A percentile compares a stretch with the other conserved stretches of the same genome.
Evolutionary conservation across 2,329 filamentous ascomycete species (phyloP).

Genomic region (Paecilomyces sp.): DNA sequence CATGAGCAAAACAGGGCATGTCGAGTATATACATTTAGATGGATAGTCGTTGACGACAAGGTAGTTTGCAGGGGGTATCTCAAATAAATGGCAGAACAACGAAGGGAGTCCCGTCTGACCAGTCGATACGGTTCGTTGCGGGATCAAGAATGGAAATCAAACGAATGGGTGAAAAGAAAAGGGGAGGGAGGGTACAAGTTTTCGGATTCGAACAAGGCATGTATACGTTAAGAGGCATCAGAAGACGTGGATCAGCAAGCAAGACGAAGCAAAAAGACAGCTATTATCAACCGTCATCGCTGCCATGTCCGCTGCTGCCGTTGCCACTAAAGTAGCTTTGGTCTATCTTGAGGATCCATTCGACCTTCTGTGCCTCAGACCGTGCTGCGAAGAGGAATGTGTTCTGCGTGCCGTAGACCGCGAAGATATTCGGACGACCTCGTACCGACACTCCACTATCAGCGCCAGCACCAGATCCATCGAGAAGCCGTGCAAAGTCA

Average conservation of each 20-base stretch:
- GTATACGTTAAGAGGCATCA: not conserved
- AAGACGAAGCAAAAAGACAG: not conserved
- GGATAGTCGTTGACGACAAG: slow-evolving; percentile 19
- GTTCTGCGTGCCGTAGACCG: slow-evolving; percentile 88
- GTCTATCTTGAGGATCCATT: slow-evolving; percentile 95
- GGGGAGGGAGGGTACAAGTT: not conserved
- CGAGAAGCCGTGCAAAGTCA: slow-evolving; percentile 71
- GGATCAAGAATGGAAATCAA: not conserved
- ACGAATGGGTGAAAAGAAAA: not conserved
- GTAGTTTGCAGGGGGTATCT: slow-evolving; percentile 32
- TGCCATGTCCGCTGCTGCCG: slow-evolving; percentile 17
- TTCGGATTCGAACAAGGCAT: not conserved
- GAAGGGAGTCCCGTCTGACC: not conserved
- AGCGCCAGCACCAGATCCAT: slow-evolving; percentile 35
- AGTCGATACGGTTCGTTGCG: not conserved
- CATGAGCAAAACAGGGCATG: slow-evolving; percentile 3
- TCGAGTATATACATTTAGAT: slow-evolving; percentile 25
- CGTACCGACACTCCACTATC: slow-evolving; percentile 31
- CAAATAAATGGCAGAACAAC: slow-evolving; percentile 10
- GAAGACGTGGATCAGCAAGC: not conserved
- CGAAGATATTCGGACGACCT: slow-evolving; percentile 69
- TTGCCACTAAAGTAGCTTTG: slow-evolving; percentile 59
- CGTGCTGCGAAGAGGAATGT: slow-evolving; percentile 90
- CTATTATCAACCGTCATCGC: slow-evolving; percentile 5
- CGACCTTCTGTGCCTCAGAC: slow-evolving; percentile 85